Base-by-base conservation (phyloP, 306 rosid genomes). In the Heteromeles arbutifolia region DNA sequence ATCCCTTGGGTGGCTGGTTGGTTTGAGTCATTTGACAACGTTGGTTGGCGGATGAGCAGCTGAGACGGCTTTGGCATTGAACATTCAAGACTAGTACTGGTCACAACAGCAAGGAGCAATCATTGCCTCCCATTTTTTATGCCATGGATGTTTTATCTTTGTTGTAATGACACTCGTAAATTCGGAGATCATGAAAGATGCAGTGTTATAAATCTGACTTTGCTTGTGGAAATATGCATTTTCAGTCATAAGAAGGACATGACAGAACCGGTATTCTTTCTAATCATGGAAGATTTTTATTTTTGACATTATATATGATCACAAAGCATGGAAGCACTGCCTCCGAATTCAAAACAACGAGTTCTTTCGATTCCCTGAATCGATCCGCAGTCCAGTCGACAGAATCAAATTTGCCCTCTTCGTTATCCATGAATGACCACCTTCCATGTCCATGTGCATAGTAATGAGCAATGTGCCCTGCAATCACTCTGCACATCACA, bases 311-410 rank as follows among this genome's bases (percentile, higher is more conserved):
- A 48, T 65, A 80, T 44, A 81, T 68, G 31, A 80, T 78, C 65
- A 77, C 84, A 69, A 80, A 84, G 81, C 80, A 73, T 41, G 87
- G 82, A 74, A 84, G 82, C 22, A 78, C 69, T 26, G 82, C 85
- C 53, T 76, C 73, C 34, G 59, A 70, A 65, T 80, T 74, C 77
- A 73, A 69, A 64, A 64, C 79, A 65, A 77, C 61, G 0, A 77
- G 78, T 63, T 74, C 57, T n/a, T 69, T 68, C 6, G 43, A 66
- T 21, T 67, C 79, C 3, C 59, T 56, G 10, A 75, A 72, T 6
- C 62, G 66, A 52, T 65, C 14, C 31, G 24, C 53, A 39, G 43
- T 39, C 56, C 67, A 43, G 56, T 67, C 82, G 21, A 52, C 43
- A 18, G 84, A 84, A 77, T 84, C 80, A 74, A 69, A 84, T 5